Evolutionary conservation across 495 filamentous ascomycete species (phyloP).

Genomic region (Alectoria sarmentosa): DNA sequence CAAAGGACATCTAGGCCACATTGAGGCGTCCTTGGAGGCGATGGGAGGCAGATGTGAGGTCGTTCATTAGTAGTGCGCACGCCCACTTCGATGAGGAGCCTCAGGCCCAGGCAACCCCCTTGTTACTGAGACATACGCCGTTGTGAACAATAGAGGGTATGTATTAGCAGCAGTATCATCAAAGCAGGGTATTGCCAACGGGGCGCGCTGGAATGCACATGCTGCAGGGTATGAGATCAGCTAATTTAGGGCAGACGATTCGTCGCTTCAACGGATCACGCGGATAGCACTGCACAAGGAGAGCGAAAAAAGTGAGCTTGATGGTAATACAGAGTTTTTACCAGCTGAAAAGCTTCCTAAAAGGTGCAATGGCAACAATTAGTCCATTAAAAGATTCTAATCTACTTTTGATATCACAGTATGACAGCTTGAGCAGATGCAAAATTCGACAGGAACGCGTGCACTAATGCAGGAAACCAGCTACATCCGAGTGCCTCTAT

Average conservation of each 20-base stretch:
- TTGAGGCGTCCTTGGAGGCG: not conserved
- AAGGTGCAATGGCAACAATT: not conserved
- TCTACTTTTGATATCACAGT: not conserved
- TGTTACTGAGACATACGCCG: not conserved
- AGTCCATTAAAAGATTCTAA: conserved; percentile 4
- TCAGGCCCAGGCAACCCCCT: not conserved
- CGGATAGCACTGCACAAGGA: not conserved
- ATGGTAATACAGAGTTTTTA: not conserved
- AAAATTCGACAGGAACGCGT: not conserved
- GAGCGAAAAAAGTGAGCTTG: not conserved
- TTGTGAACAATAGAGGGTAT: not conserved
- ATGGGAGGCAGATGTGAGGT: not conserved
- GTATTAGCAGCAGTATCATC: not conserved
- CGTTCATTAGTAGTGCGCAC: not conserved
- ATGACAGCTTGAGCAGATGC: conserved; percentile 5
- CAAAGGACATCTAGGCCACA: not conserved
- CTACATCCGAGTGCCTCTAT: not conserved
- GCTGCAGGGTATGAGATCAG: not conserved
- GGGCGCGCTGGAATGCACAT: not conserved
- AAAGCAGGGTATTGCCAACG: not conserved
- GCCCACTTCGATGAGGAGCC: not conserved
- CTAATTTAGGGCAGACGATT: not conserved
- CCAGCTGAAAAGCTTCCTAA: not conserved
- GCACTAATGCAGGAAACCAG: not conserved
- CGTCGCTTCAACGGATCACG: not conserved